These are phyloP conservation scores for Cenococcum geophilum DNA, from an alignment of 495 filamentous ascomycete genomes.

Conservation along the genomic window DNA sequence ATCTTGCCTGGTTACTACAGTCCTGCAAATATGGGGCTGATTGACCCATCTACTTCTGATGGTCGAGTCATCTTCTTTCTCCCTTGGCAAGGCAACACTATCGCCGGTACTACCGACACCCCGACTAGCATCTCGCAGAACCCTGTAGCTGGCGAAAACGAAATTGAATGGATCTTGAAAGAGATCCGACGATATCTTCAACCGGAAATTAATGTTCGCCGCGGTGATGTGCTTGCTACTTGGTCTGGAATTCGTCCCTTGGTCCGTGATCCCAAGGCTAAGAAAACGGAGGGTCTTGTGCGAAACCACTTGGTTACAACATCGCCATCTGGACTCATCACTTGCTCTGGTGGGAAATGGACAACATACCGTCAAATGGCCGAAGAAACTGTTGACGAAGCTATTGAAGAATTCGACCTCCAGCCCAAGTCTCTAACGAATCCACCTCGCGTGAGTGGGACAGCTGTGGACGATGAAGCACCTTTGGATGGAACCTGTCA, in stretches of 20 bases:
- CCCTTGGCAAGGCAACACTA: conserved; percentile 98
- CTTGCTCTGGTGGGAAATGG: conserved; percentile 97
- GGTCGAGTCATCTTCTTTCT: conserved; percentile 98
- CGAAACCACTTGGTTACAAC: conserved; percentile 91
- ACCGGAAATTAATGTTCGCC: conserved; percentile 87
- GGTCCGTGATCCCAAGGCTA: conserved; percentile 88
- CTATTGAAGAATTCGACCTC: conserved; percentile 71
- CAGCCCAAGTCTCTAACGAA: conserved; percentile 51
- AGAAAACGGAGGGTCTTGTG: conserved; percentile 90
- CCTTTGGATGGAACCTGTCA: conserved; percentile 78
- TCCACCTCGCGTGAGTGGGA: conserved; percentile 71
- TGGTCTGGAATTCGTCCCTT: conserved; percentile 94
- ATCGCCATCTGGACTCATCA: conserved; percentile 79
- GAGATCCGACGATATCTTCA: conserved; percentile 86
- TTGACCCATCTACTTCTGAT: conserved; percentile 91
- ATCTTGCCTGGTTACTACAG: conserved; percentile 94
- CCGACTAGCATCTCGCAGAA: conserved; percentile 75
- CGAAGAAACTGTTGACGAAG: conserved; percentile 91
- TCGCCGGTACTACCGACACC: conserved; percentile 92
- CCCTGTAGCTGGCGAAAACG: conserved; percentile 82
- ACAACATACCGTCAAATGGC: conserved; percentile 99
- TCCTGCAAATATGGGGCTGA: conserved; percentile 91
- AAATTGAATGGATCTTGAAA: conserved; percentile 93
- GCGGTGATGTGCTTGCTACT: conserved; percentile 89
- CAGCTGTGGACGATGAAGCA: conserved; percentile 65